Percentiles rank a stretch among this genome's conserved stretches.
These are phyloP conservation scores for Penicillium hesseltinei DNA, from an alignment of 2,329 filamentous ascomycete species.

Conservation along the genomic window DNA sequence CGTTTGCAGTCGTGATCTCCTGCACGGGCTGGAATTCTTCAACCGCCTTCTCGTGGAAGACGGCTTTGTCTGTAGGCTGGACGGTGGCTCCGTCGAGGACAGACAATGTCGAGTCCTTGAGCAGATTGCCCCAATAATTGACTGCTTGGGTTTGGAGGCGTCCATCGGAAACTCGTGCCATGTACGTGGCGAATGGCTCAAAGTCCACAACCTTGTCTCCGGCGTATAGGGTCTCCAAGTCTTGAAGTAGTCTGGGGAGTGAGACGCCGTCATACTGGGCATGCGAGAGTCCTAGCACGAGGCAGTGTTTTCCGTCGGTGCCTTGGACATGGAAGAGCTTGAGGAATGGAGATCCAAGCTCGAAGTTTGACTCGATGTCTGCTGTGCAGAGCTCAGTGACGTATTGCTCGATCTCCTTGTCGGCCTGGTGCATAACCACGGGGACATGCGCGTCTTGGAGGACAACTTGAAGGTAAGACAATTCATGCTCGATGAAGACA, in stretches of 20 bases:
- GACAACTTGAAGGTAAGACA: constrained; percentile 54
- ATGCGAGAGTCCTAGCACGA: constrained; percentile 60
- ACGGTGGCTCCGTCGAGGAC: constrained; percentile 18
- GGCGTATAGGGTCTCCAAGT: constrained; percentile 54
- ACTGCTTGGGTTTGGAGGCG: constrained; percentile 48
- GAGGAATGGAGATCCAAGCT: constrained; percentile 57
- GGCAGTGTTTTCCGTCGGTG: constrained; percentile 34
- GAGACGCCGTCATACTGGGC: constrained; percentile 67
- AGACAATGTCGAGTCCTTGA: constrained; percentile 52
- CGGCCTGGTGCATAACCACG: constrained; percentile 49
- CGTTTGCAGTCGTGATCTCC: constrained; percentile 59
- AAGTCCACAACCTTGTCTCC: constrained; percentile 31
- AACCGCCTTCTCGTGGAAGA: constrained; percentile 24
- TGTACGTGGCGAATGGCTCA: constrained; percentile 44
- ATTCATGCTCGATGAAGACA: constrained; percentile 57
- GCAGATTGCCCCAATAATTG: constrained; percentile 52
- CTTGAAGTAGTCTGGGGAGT: constrained; percentile 57
- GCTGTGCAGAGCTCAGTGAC: constrained; percentile 50
- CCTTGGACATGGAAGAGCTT: constrained; percentile 53
- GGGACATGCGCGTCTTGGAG: constrained; percentile 50
- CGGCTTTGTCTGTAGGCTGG: constrained; percentile 23
- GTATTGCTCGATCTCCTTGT: constrained; percentile 49
- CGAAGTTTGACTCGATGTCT: constrained; percentile 54
- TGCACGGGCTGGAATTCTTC: constrained; percentile 47
- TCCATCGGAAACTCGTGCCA: constrained; percentile 32